These are phyloP conservation scores for Avena eriantha DNA, from an alignment of 176 grass and related monocot species.

Conservation along the genomic window DNA sequence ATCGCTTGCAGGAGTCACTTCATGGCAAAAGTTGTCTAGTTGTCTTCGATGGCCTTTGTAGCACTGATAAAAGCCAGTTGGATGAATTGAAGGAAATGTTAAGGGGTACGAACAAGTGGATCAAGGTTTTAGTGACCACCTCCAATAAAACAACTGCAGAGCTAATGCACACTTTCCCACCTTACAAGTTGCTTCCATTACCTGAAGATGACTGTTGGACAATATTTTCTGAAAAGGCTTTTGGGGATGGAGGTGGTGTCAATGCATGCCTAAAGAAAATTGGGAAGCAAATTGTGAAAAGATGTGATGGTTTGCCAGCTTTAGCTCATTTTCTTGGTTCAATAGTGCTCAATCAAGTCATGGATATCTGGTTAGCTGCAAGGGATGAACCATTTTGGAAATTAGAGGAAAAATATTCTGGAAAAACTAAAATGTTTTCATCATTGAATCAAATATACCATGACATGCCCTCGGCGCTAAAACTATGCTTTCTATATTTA, in stretches of 20 bases:
- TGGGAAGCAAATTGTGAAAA: conserved; percentile 46
- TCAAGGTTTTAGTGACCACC: conserved; percentile 48
- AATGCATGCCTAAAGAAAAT: background rate
- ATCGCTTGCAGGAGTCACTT: conserved; percentile 5
- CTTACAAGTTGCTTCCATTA: conserved; percentile 33
- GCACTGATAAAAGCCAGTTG: conserved; percentile 29
- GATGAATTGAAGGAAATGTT: conserved; percentile 37
- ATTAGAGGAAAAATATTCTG: background rate
- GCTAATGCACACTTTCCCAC: conserved; percentile 26
- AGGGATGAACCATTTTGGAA: conserved; percentile 31
- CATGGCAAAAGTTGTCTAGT: conserved; percentile 14
- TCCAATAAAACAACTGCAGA: conserved; percentile 43
- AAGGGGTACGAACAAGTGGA: background rate
- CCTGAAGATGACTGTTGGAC: conserved; percentile 35
- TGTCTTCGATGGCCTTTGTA: conserved; percentile 35
- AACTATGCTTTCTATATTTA: conserved; percentile 53
- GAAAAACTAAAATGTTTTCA: conserved; percentile 12
- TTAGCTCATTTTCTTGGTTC: conserved; percentile 39
- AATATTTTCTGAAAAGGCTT: conserved; percentile 45
- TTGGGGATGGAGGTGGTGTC: background rate
- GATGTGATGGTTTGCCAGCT: conserved; percentile 35
- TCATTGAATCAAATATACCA: conserved; percentile 18
- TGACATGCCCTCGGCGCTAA: conserved; percentile 16
- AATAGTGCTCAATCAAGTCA: conserved; percentile 17
- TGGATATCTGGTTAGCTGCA: conserved; percentile 25